Base-by-base conservation (phyloP, 371 early-diverging fungal species). In the Syncephalastrum monosporum region DNA sequence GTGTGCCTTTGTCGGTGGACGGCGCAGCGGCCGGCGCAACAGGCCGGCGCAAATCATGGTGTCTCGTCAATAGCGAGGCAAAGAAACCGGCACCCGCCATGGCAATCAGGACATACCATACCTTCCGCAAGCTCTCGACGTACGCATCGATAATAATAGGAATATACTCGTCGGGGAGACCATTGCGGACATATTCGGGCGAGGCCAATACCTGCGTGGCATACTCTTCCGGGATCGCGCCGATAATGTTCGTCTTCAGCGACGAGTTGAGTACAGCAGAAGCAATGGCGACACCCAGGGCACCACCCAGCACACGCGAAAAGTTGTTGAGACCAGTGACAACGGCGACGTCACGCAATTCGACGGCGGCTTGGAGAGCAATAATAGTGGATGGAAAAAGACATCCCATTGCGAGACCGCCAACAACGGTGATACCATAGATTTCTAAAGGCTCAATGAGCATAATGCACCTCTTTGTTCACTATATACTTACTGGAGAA, bases 371-470 rank as follows among this genome's bases (percentile, higher is more conserved):
- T 63, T 78, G 79, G 10, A 74, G 54, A 5, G 63, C 79, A 49
- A 78, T 78, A 23, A 78, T 69, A 23, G 71, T 59, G n/a, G 73
- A 66, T 3, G 73, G 62, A 41, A 75, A 75, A 4, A 78, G 45
- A 42, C 50, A 61, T 2, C 73, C 73, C 14, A 42, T 53, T 56
- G 67, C 74, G 13, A 53, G 33, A 27, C 71, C 72, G 19, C 65
- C 67, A 38, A 78, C 53, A 21, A 67, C 53, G n/a, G 69, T 72
- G n/a, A 71, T 57, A 50, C 73, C 75, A 48, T 72, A 74, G 6
- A 72, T 59, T 42, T 54, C 68, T 63, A 25, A 6, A 42, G n/a
- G 16, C 3, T 13, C 10, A 10, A 5, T 19, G 12, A 47, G 23
- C 23, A 23, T 16, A 3, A 17, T 16, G 13, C 38, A 3, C 27